phyloP scores from a whole-genome alignment of 441 rosid genomes.

The Eruca vesicaria region DNA sequence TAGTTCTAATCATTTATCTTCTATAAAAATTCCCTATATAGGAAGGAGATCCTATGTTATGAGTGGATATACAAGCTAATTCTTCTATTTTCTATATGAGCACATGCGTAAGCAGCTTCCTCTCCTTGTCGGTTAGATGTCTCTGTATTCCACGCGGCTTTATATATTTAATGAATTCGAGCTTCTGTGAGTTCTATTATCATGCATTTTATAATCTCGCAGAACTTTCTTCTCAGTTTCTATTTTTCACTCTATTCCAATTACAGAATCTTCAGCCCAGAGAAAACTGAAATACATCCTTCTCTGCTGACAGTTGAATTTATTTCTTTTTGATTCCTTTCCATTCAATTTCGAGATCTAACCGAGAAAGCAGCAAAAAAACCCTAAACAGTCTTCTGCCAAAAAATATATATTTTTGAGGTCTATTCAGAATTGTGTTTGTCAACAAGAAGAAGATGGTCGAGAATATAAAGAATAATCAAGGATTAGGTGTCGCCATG shows the following conservation, averaged over 20 bases:
- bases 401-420: neutral
- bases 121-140: neutral
- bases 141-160: slow-evolving; percentile 1
- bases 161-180: slow-evolving; percentile 13
- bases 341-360: neutral
- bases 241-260: neutral
- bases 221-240: neutral
- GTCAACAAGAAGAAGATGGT: slow-evolving; percentile 42
- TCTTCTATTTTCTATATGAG: no score
- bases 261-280: neutral
- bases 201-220: neutral
- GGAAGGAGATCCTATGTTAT: no score
- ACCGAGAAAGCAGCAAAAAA: neutral
- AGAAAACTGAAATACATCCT: neutral
- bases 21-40: no score
- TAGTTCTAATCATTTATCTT: no score
- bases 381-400: neutral
- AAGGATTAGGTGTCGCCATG: slow-evolving; percentile 24
- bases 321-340: neutral
- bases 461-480: slow-evolving; percentile 28
- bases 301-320: slow-evolving; percentile 8
- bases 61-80: no score
- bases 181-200: neutral
- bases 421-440: neutral
- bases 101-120: slow-evolving; percentile 9